Evolutionary conservation across 169 alveolate species (phyloP), one percentile per base, ranked within the genome.

Genomic region (Perkinsus marinus): DNA sequence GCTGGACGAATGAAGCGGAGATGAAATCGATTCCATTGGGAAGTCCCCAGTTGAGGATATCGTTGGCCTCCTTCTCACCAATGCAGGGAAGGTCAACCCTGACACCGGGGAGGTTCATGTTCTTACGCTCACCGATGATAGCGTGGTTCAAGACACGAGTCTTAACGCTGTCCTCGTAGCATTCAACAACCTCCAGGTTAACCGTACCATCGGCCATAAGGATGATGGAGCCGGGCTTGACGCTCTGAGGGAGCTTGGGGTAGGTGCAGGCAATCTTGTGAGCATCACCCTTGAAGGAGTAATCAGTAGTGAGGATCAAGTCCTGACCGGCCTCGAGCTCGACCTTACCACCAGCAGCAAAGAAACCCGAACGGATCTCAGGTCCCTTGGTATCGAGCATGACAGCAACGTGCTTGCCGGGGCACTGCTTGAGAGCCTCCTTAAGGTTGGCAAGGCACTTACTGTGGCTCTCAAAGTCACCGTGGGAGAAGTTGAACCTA

Each of bases 341-440:
- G 46, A 41, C 95, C 93, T 96, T 96, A 94, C 96, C 95, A 46
- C 92, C 94, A 93, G 93, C 99, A 94, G 96, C 96, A 69, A 98
- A 94, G 93, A 96, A 91, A 68, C 99, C 99, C 10, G 99, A 98
- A 90, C 99, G 94, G 93, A 98, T 98, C 95, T 99, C 99, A 0
- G 99, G 99, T 0, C 99, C 99, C 94, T 98, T 99, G 34, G 99
- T 99, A 94, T 99, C 99, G 90, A 99, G 96, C 95, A 98, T 94
- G 92, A 98, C 94, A 17, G 99, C 99, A 37, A 97, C 94, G 10
- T 97, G 94, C 92, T 97, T 96, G 37, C 97, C 97, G 0, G 99
- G 99, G 89, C 99, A 96, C 91, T 95, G 96, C 93, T 96, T 98
- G 69, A 96, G 94, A 0, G 99, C 99, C 93, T 98, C 98, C 92